Conservation (phyloP, 345 rosid genomes). For the Eucalyptus cloeziana region DNA sequence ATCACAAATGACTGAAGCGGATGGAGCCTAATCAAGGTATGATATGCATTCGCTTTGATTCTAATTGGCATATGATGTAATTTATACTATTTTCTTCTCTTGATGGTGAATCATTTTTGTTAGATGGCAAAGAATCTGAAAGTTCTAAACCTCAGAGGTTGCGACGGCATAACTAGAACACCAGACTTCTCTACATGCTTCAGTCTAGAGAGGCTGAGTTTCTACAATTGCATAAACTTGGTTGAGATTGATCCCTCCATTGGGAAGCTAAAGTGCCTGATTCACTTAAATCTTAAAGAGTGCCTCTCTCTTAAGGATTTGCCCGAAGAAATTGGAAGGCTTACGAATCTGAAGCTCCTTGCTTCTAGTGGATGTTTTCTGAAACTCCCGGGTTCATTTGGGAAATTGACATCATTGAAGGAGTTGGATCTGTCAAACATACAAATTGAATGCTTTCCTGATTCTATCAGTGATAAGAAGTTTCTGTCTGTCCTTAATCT, state of each 20-base stretch:
- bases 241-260: not conserved
- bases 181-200: not conserved
- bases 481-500: not conserved
- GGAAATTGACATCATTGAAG: not conserved
- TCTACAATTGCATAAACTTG: not conserved
- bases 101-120: not conserved
- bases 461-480: not conserved
- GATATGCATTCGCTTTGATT: not conserved
- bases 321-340: not conserved
- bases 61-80: not conserved
- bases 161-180: not conserved
- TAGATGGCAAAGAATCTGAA: not conserved
- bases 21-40: not conserved
- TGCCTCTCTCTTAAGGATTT: not conserved
- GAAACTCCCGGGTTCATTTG: not conserved
- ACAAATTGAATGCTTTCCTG: not conserved
- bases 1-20: not conserved
- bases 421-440: not conserved
- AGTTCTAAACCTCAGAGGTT: not conserved
- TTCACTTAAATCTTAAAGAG: not conserved
- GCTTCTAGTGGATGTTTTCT: not conserved
- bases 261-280: not conserved
- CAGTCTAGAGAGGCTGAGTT: not conserved
- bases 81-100: not conserved
- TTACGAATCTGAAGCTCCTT: not conserved